phyloP scores from a whole-genome alignment of 2,329 filamentous ascomycete species.

The Bipolaris bicolor region DNA sequence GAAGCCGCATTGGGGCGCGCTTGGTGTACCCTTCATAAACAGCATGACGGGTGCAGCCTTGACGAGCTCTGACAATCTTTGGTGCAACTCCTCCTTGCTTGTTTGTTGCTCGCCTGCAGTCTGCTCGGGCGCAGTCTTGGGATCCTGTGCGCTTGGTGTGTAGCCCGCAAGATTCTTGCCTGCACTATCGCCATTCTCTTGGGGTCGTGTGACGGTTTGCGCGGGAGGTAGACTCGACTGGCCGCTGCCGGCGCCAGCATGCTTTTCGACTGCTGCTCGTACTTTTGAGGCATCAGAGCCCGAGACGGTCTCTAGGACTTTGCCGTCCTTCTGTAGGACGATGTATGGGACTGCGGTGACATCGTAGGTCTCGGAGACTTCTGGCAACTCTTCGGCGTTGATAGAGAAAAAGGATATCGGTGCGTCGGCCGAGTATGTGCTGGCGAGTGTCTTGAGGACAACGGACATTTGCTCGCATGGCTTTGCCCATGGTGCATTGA shows the following conservation, averaged over 20 bases:
- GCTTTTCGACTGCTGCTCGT: slow-evolving; percentile 81
- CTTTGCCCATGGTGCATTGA: slow-evolving; percentile 95
- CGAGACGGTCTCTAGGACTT: slow-evolving; percentile 82
- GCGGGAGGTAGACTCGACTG: slow-evolving; percentile 50
- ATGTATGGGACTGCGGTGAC: slow-evolving; percentile 94
- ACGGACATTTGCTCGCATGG: slow-evolving; percentile 94
- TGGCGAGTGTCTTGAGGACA: slow-evolving; percentile 83
- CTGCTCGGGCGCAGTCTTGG: slow-evolving; percentile 56
- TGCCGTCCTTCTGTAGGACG: slow-evolving; percentile 76
- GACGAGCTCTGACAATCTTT: slow-evolving; percentile 80
- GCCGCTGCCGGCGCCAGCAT: slow-evolving; percentile 63
- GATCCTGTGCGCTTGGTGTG: slow-evolving; percentile 52
- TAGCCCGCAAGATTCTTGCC: slow-evolving; percentile 54
- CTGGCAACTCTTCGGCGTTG: slow-evolving; percentile 92
- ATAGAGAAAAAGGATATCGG: slow-evolving; percentile 86
- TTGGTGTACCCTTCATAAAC: slow-evolving; percentile 97
- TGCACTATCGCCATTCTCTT: slow-evolving; percentile 44
- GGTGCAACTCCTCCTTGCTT: slow-evolving; percentile 81
- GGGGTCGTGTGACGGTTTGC: slow-evolving; percentile 54
- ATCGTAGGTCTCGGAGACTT: slow-evolving; percentile 90
- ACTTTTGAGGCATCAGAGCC: slow-evolving; percentile 90
- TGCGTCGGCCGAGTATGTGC: slow-evolving; percentile 75
- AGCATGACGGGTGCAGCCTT: slow-evolving; percentile 97
- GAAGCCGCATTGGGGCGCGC: slow-evolving; percentile 88
- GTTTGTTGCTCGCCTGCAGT: slow-evolving; percentile 48